Conservation (phyloP, 2,329 filamentous ascomycete species). For the Clonostachys rhizophaga region DNA sequence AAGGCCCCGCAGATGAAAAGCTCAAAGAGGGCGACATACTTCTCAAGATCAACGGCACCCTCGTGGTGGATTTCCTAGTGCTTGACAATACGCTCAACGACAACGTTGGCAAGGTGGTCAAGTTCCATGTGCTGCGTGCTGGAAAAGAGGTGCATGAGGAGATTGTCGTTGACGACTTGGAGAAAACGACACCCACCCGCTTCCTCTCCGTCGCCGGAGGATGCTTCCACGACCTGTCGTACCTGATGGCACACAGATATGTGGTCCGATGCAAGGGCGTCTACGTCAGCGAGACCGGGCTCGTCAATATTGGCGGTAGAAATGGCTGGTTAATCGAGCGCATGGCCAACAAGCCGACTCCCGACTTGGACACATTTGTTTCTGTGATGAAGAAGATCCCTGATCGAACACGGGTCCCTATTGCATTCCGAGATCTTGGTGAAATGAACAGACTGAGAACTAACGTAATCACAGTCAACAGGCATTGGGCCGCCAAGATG, state of each 20-base stretch:
- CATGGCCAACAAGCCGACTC: constrained; percentile 86
- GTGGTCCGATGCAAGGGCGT: constrained; percentile 90
- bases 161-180: constrained; percentile 81
- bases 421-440: constrained; percentile 92
- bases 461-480: constrained; percentile 84
- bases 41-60: constrained; percentile 86
- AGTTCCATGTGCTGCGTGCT: constrained; percentile 79
- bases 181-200: constrained; percentile 90
- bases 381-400: constrained; percentile 87
- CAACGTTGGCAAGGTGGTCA: constrained; percentile 74
- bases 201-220: constrained; percentile 93
- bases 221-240: constrained; percentile 93
- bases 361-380: constrained; percentile 83
- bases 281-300: constrained; percentile 91
- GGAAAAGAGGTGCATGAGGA: constrained; percentile 84
- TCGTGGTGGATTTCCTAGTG: constrained; percentile 88
- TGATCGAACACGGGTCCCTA: constrained; percentile 76
- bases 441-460: constrained; percentile 95
- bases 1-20: constrained; percentile 81
- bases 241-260: constrained; percentile 92
- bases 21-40: constrained; percentile 93
- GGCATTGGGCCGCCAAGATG: constrained; percentile 96
- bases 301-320: constrained; percentile 86
- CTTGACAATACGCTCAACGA: constrained; percentile 90
- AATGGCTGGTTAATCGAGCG: constrained; percentile 93